Percentiles rank a stretch among this genome's conserved stretches.
Conservation (phyloP, 305 asterid species). For the Rubia balearica region DNA sequence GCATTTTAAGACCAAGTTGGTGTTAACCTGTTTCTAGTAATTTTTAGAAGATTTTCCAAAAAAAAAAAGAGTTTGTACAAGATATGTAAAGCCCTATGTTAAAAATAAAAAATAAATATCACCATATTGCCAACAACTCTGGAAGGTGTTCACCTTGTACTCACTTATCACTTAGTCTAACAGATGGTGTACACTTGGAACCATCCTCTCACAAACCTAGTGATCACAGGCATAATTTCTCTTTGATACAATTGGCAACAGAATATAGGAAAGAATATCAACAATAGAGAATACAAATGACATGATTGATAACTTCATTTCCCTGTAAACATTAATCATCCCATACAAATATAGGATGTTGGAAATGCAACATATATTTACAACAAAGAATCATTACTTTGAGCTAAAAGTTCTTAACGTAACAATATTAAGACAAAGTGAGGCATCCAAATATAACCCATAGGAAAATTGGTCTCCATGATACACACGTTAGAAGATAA, state of each 20-base stretch:
- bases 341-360: background rate
- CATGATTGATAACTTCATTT: background rate
- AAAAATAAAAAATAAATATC: slow-evolving; percentile 7
- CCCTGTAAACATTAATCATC: background rate
- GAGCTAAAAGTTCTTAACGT: background rate
- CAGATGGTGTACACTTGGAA: slow-evolving; percentile 4
- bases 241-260: background rate
- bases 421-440: background rate
- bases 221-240: background rate
- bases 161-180: background rate
- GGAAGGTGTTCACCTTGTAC: background rate
- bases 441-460: background rate
- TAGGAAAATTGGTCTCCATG: background rate
- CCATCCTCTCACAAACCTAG: background rate
- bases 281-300: background rate
- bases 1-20: slow-evolving; percentile 7
- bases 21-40: slow-evolving; percentile 75
- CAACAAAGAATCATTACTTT: background rate
- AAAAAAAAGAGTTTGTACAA: slow-evolving; percentile 65
- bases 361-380: background rate
- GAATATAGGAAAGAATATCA: background rate
- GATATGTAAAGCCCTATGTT: slow-evolving; percentile 77
- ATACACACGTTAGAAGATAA: background rate
- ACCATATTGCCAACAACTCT: background rate
- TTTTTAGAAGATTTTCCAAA: slow-evolving; percentile 75